These are phyloP conservation scores for Hordeum marinum DNA, from an alignment of 176 grass and related monocot genomes.

Conservation along the genomic window DNA sequence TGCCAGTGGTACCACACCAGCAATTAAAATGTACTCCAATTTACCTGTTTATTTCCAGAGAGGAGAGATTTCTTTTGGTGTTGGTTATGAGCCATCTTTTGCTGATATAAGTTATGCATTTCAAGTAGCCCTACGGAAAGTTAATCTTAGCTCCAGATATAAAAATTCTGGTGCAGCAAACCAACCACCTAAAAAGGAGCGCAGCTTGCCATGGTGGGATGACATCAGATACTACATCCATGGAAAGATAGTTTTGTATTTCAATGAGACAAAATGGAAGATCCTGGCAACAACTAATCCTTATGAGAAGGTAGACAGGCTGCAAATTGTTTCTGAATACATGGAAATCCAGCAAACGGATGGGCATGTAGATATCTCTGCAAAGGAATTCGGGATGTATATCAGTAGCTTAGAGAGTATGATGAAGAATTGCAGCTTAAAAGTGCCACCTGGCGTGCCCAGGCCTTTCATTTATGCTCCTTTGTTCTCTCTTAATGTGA, in stretches of 20 bases:
- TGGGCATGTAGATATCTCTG: constrained; percentile 82
- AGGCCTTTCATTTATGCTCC: constrained; percentile 83
- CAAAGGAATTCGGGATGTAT: constrained; percentile 91
- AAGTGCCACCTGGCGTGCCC: constrained; percentile 50
- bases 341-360: constrained; percentile 98
- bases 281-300: constrained; percentile 87
- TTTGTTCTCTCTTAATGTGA: constrained; percentile 85
- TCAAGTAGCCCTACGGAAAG: constrained; percentile 74
- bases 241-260: constrained; percentile 81
- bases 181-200: constrained; percentile 77
- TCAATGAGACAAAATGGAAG: constrained; percentile 87
- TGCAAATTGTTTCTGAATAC: constrained; percentile 93
- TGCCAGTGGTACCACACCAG: constrained; percentile 95
- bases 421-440: constrained; percentile 89
- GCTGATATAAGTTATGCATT: constrained; percentile 99
- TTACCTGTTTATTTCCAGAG: constrained; percentile 94
- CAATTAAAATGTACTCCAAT: constrained; percentile 97
- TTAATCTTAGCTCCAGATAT: constrained; percentile 80
- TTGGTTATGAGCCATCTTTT: constrained; percentile 97
- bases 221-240: constrained; percentile 98
- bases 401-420: constrained; percentile 92
- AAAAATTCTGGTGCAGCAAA: constrained; percentile 34
- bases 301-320: constrained; percentile 85
- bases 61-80: constrained; percentile 95
- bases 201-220: constrained; percentile 99